Conservation (phyloP, 768 basidiomycete species). For the Pulveroboletus sp. region DNA sequence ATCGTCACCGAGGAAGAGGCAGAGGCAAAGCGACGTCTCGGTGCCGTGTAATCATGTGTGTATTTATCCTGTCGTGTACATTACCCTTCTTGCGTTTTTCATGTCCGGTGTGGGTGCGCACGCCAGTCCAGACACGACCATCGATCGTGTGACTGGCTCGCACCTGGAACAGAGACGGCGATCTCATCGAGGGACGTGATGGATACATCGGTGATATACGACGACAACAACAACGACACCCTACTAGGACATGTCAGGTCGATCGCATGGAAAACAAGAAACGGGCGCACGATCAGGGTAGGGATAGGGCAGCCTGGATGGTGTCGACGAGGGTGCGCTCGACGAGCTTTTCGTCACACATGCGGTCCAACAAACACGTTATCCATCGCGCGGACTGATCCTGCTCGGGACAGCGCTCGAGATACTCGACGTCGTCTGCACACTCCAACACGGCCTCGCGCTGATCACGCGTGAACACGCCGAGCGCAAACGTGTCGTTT, state of each 20-base stretch:
- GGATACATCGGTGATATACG: too few relatives aligned
- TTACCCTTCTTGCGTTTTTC: too few relatives aligned
- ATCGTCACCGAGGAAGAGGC: constrained; percentile 68
- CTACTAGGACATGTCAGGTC: too few relatives aligned
- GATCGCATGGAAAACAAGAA: too few relatives aligned
- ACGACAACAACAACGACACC: too few relatives aligned
- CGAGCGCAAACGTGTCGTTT: constrained; percentile 14
- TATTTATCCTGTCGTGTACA: too few relatives aligned
- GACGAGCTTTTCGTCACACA: constrained; percentile 15
- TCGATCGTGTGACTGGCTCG: too few relatives aligned
- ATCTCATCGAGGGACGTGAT: too few relatives aligned
- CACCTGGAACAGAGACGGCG: too few relatives aligned
- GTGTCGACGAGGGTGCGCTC: constrained; percentile 2
- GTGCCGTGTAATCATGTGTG: constrained; percentile 5
- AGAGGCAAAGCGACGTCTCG: constrained; percentile 42
- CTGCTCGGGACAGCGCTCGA: neutral
- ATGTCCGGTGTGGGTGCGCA: too few relatives aligned
- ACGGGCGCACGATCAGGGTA: neutral
- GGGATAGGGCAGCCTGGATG: constrained; percentile 12
- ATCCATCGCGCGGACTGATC: constrained; percentile 19
- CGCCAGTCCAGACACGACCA: too few relatives aligned
- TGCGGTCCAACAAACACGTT: constrained; percentile 15
- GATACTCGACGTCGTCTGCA: constrained; percentile 25
- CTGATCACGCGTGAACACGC: constrained; percentile 21
- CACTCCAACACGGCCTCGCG: constrained; percentile 25